These are phyloP conservation scores for Eremochloa ophiuroides DNA, from an alignment of 176 grass and related monocot species.

Conservation along the genomic window DNA sequence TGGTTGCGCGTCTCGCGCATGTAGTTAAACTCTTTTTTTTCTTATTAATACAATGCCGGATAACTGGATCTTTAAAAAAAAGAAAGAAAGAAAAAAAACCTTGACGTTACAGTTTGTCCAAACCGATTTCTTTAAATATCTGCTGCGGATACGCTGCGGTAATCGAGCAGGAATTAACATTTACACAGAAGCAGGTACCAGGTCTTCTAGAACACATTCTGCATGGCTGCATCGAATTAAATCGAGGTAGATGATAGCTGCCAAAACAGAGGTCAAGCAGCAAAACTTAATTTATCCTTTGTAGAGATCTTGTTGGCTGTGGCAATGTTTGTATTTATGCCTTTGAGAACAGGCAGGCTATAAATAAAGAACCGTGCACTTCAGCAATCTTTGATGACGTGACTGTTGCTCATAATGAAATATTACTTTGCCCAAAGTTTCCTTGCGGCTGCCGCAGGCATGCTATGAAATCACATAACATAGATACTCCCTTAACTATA, in stretches of 20 bases:
- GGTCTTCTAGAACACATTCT: not conserved
- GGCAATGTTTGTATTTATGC: not conserved
- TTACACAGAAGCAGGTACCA: not conserved
- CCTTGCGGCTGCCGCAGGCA: slow-evolving; percentile 13
- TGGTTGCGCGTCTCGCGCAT: too few species aligned
- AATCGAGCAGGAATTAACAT: not conserved
- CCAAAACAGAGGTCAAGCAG: slow-evolving; percentile 35
- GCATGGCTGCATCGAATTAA: not conserved
- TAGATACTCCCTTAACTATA: not conserved
- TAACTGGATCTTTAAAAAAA: too few species aligned
- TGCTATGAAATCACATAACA: slow-evolving; percentile 11
- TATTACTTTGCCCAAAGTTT: slow-evolving; percentile 26
- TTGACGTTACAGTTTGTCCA: not conserved
- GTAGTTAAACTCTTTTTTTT: too few species aligned
- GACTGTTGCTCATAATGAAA: slow-evolving; percentile 14
- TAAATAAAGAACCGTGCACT: not conserved
- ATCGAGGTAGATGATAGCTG: not conserved
- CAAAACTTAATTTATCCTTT: slow-evolving; percentile 3
- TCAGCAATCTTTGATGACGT: slow-evolving; percentile 28
- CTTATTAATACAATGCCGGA: too few species aligned
- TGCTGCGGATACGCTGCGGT: not conserved
- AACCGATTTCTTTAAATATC: not conserved
- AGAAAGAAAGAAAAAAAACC: too few species aligned
- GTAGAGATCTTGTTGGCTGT: slow-evolving; percentile 11
- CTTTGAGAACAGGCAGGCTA: not conserved